phyloP scores from a whole-genome alignment of 345 rosid genomes.

The Hirschfeldia incana region DNA sequence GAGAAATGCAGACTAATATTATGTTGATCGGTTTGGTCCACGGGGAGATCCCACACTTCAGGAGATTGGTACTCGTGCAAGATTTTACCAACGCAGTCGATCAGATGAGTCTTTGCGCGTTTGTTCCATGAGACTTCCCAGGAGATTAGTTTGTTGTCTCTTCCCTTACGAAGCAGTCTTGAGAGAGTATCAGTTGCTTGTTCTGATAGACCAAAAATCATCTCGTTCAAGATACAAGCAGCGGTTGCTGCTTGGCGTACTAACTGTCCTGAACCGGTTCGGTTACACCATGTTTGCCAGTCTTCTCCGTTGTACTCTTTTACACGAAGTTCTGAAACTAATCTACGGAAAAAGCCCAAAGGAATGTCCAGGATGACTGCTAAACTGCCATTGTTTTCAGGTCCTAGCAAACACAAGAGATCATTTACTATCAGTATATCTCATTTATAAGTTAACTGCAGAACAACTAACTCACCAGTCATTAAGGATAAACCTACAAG shows the following conservation, averaged over 20 bases:
- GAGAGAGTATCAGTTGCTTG: constrained; percentile 53
- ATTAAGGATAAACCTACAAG: constrained; percentile 80
- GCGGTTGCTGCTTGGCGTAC: constrained; percentile 84
- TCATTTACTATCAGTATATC: constrained; percentile 10
- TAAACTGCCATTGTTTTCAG: constrained; percentile 56
- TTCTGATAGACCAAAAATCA: constrained; percentile 80
- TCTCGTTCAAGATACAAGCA: constrained; percentile 81
- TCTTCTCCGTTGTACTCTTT: constrained; percentile 65
- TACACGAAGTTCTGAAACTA: constrained; percentile 71
- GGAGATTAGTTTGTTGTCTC: constrained; percentile 39
- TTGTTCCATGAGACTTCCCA: constrained; percentile 62
- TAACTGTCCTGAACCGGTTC: constrained; percentile 76
- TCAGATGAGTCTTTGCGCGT: constrained; percentile 50
- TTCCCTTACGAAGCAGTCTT: constrained; percentile 47
- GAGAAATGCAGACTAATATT: constrained; percentile 59
- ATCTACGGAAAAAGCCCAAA: constrained; percentile 54
- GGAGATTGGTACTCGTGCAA: constrained; percentile 81
- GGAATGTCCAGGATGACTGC: constrained; percentile 77
- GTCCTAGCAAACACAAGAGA: constrained; percentile 53
- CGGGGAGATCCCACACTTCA: constrained; percentile 87
- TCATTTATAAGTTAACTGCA: constrained; percentile 5
- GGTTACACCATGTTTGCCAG: constrained; percentile 81
- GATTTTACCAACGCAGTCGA: constrained; percentile 78
- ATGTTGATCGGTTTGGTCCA: constrained; percentile 50
- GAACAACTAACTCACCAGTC: constrained; percentile 62